Conservation (phyloP, 208 protist species). For the Acanthamoeba royreba region DNA sequence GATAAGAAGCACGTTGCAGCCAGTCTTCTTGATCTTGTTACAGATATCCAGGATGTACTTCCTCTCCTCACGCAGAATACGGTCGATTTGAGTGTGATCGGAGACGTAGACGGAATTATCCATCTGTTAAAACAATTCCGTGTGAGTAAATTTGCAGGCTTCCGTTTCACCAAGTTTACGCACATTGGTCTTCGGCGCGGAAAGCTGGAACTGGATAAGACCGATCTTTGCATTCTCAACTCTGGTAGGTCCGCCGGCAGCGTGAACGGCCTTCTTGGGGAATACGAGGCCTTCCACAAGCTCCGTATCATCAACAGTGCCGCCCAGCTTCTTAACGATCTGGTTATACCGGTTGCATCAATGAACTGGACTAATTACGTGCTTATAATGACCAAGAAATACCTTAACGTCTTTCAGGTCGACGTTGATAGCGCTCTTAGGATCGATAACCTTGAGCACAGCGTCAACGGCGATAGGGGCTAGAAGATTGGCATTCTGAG, state of each 20-base stretch:
- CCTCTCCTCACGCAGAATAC: constrained; percentile 96
- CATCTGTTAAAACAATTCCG: constrained; percentile 64
- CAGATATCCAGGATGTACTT: constrained; percentile 97
- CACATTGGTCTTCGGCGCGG: constrained; percentile 98
- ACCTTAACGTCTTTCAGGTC: constrained; percentile 96
- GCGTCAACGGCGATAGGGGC: constrained; percentile 98
- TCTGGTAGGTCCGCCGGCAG: constrained; percentile 88
- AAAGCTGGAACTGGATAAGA: constrained; percentile 99
- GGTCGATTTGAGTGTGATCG: constrained; percentile 98
- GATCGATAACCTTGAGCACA: constrained; percentile 88
- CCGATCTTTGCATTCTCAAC: constrained; percentile 98
- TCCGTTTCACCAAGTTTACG: background rate
- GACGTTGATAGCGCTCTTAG: constrained; percentile 89
- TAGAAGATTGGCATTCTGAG: constrained; percentile 93
- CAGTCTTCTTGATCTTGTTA: constrained; percentile 96
- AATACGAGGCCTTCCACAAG: constrained; percentile 94
- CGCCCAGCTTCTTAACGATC: constrained; percentile 85
- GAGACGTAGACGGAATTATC: constrained; percentile 93
- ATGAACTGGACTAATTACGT: too few relatives aligned
- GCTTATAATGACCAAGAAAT: background rate
- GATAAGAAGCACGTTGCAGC: constrained; percentile 98
- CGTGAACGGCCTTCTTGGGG: constrained; percentile 82
- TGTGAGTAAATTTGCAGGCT: background rate
- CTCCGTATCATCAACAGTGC: constrained; percentile 98
- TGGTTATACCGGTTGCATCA: too few relatives aligned